Evolutionary conservation across 371 early-diverging fungal species (phyloP).

Genomic region (Mortierella sp.): DNA sequence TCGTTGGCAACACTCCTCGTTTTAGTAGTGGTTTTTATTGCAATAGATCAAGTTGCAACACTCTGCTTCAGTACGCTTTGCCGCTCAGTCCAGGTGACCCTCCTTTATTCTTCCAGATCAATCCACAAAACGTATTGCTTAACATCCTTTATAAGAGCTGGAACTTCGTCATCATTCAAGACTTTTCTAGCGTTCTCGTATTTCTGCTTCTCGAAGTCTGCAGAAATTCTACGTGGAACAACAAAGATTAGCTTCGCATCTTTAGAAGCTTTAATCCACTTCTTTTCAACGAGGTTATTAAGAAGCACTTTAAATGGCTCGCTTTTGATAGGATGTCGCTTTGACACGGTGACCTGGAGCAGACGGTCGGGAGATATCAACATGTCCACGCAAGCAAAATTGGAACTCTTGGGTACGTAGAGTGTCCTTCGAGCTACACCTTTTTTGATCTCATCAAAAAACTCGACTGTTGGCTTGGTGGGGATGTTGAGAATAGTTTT

Average conservation of each 20-base stretch:
- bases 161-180: not conserved
- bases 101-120: conserved; percentile 2
- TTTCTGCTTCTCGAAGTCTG: not conserved
- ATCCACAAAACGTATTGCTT: conserved; percentile 5
- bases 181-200: not conserved
- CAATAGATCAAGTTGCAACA: no score
- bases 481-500: not conserved
- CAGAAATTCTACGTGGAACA: not conserved
- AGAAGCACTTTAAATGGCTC: not conserved
- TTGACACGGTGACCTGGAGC: not conserved
- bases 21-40: no score
- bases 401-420: not conserved
- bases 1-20: no score
- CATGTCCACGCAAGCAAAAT: conserved; percentile 8
- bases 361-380: not conserved
- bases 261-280: not conserved
- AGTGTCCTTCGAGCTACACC: not conserved
- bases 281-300: not conserved
- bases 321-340: conserved; percentile 2
- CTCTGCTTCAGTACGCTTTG: no score
- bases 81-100: not conserved
- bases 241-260: not conserved
- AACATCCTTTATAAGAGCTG: not conserved
- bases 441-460: conserved; percentile 2
- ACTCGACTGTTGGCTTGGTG: not conserved